Base-by-base conservation (phyloP, 148 eudicot species). In the Vaccinium vitisidaea region DNA sequence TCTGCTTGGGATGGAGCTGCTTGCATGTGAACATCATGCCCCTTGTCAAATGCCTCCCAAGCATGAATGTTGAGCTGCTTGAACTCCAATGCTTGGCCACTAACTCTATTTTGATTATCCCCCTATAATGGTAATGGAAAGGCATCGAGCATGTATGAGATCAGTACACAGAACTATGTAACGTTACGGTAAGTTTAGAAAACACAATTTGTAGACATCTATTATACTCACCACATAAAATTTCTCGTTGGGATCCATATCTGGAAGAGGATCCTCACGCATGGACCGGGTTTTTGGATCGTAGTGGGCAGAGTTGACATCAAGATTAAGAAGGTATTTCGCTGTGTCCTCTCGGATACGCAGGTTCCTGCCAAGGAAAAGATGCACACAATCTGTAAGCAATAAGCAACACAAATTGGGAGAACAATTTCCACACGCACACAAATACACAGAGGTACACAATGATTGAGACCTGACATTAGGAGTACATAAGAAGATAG, bases 261-360 rank as follows among this genome's bases (percentile, higher is more conserved):
- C 98, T 53, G 98, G 98, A 56, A 95, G 94, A 91, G 98, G 98
- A 87, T 95, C 98, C 86, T 95, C 98, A 88, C 98, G 97, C 98
- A 95, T 95, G 71, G 98, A 93, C 36, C 98, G 95, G 14, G 98
- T 93, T 86, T 95, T 95, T 39, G 98, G 98, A 85, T 94, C 98
- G 87, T 95, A 95, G 77, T 95, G 92, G 18, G 98, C 95, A 39
- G 98, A 95, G 83, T 95, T 91, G 58, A 92, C 93, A 84, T 95
- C 98, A 86, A 94, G 98, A 88, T 95, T 95, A 80, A 94, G 88
- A 54, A 95, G 98, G 86, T 95, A 95, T 86, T 95, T 95, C 25
- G 98, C 98, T 6, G 98, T 95, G 91, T 95, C 98, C 86, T 95
- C 98, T 54, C 98, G 94, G 70, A 95, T 94, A 90, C 98, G 98